Evolutionary conservation across 2,329 filamentous ascomycete genomes (phyloP).

Genomic region (Talaromyces sp.): DNA sequence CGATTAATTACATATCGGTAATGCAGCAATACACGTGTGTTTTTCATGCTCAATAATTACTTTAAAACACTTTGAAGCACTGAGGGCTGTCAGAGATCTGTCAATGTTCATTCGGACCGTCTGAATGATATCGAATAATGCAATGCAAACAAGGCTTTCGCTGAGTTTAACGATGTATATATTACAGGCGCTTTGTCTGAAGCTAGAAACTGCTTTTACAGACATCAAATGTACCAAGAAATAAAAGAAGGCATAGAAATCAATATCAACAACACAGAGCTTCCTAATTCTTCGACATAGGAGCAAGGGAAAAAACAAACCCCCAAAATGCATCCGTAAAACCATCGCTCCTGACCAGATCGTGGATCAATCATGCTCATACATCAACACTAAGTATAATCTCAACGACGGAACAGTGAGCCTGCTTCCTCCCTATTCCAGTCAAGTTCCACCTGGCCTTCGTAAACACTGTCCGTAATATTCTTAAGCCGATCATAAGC

Average conservation of each 20-base stretch:
- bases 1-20: conserved; percentile 5
- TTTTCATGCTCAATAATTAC: not conserved
- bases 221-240: not conserved
- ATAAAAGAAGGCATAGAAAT: not conserved
- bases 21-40: not conserved
- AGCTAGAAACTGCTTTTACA: not conserved
- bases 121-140: too few relatives aligned
- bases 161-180: not conserved
- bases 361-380: conserved; percentile 10
- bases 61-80: not conserved
- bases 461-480: conserved; percentile 46
- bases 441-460: conserved; percentile 46
- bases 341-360: not conserved
- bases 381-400: not conserved
- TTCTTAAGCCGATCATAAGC: conserved; percentile 51
- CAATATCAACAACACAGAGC: conserved; percentile 2
- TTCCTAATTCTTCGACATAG: not conserved
- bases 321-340: conserved; percentile 10
- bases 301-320: not conserved
- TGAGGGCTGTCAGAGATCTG: not conserved
- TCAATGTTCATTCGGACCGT: not conserved
- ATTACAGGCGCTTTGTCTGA: not conserved
- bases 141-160: not conserved
- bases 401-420: conserved; percentile 39
- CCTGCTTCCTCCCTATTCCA: conserved; percentile 47